A percentile compares a stretch with the other conserved stretches of the same genome.
phyloP scores from a whole-genome alignment of 176 grass and related monocot species.

The Rhipidocladum racemiflorum region DNA sequence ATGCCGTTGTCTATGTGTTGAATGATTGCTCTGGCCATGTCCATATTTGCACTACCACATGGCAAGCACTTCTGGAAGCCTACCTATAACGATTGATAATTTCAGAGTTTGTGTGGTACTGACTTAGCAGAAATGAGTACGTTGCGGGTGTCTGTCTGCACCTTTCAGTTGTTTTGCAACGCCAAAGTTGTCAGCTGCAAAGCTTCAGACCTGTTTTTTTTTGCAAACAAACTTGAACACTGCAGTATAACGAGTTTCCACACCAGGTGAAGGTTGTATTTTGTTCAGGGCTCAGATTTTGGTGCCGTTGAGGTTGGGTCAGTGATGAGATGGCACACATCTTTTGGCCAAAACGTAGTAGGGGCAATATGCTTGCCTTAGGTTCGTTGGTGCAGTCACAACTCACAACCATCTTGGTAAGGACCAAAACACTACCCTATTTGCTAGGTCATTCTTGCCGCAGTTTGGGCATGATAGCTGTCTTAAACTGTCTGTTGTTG shows the following conservation, averaged over 20 bases:
- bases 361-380: neutral
- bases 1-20: neutral
- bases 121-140: neutral
- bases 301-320: neutral
- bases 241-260: neutral
- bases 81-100: conserved; percentile 8
- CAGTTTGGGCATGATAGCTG: neutral
- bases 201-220: neutral
- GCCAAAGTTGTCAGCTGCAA: neutral
- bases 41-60: neutral
- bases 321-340: neutral
- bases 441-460: neutral
- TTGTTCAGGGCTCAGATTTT: neutral
- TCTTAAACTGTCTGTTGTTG: neutral
- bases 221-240: neutral
- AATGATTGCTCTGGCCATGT: neutral
- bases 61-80: neutral
- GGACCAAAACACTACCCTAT: neutral
- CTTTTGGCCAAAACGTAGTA: conserved; percentile 4
- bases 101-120: neutral
- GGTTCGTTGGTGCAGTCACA: neutral
- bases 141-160: neutral
- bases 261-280: neutral
- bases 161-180: neutral
- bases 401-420: neutral